Evolutionary conservation across 2,329 filamentous ascomycete genomes (phyloP), one percentile per base, ranked within the genome.

Genomic region (Didymella segeticola): DNA sequence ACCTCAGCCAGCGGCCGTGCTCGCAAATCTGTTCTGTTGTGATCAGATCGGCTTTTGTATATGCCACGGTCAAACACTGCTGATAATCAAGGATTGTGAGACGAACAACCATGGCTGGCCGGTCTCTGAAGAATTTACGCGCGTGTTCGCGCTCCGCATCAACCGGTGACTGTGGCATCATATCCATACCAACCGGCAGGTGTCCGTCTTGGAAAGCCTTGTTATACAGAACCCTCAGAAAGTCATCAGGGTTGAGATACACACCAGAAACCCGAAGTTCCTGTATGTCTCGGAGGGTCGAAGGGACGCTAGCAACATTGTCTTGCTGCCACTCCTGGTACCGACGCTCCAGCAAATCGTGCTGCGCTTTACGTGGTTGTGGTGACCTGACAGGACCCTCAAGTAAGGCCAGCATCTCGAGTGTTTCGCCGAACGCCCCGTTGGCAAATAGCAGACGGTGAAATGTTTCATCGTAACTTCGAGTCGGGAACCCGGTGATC

Each of bases 141-240:
- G 47, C 47, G 9, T 23, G 31, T 10, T 53, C 55, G 11, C 37
- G 47, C 9, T 43, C 45, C 11, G 29, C 41, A 15, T 55, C 43
- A 10, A 43, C 22, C 4, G 25, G n/a, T 2, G 14, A 29, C 12
- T 57, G 45, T 3, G 49, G 53, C 17, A 58, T 38, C 6, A 58
- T 15, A 23, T 47, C 52, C 27, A 43, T 31, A 7, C 53, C 47
- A 6, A 58, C 14, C 7, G 36, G 27, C 12, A 53, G 20, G 22
- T 57, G 53, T 4, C 60, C 25, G n/a, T 62, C 47, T 23, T 46
- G 49, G 10, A 27, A 39, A 23, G 47, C 41, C 25, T 53, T 58
- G 12, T 39, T 11, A n/a, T 39, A 36, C 3, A 61, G 9, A 7
- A n/a, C 23, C 12, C 47, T 17, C 5, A 58, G 14, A 22, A 53